These are phyloP conservation scores for Xerocomellus chrysenteron DNA, from an alignment of 768 basidiomycete species.

Conservation along the genomic window DNA sequence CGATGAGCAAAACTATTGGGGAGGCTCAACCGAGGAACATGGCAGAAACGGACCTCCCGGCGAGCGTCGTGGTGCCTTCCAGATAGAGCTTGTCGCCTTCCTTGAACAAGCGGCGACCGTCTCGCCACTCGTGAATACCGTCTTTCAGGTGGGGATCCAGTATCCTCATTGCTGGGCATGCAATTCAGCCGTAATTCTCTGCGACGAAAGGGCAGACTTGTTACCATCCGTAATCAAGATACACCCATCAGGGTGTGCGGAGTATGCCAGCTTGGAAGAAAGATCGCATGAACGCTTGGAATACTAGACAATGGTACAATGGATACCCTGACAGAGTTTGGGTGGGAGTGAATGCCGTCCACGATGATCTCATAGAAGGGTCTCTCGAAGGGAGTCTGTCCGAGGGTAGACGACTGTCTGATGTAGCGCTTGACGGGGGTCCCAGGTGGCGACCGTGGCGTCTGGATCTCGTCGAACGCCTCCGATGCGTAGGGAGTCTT, in stretches of 20 bases:
- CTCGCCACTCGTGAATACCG: constrained; percentile 86
- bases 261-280: constrained; percentile 68
- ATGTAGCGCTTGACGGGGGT: constrained; percentile 39
- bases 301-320: not conserved
- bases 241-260: constrained; percentile 79
- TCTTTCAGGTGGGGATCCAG: constrained; percentile 83
- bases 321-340: constrained; percentile 82
- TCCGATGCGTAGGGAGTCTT: constrained; percentile 45
- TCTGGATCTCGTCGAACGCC: constrained; percentile 58
- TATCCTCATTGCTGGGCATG: constrained; percentile 69
- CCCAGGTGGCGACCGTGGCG: constrained; percentile 56
- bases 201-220: constrained; percentile 12
- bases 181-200: not conserved
- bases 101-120: constrained; percentile 77
- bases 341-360: constrained; percentile 89
- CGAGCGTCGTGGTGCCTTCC: constrained; percentile 84
- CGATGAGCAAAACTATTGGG: not conserved
- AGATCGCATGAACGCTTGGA: not conserved
- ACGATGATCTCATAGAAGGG: constrained; percentile 91
- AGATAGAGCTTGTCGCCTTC: constrained; percentile 78
- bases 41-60: constrained; percentile 63
- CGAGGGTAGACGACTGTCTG: constrained; percentile 37
- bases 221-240: constrained; percentile 88
- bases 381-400: constrained; percentile 51
- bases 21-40: not conserved